Evolutionary conservation across 2,329 filamentous ascomycete species (phyloP).

Genomic region (Pyrenochaeta sp.): DNA sequence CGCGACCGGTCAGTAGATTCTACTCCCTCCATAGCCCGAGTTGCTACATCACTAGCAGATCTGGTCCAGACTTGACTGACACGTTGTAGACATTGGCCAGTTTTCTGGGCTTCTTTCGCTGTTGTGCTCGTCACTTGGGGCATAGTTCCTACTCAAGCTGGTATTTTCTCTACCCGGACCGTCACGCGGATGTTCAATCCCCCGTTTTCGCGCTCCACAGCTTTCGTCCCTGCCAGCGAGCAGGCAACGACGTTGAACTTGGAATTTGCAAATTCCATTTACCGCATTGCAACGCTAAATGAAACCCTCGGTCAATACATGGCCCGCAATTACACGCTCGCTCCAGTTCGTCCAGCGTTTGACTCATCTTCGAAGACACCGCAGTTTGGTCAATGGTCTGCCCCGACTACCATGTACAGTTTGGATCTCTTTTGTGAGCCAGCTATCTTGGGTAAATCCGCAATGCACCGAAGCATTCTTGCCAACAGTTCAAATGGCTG

Average conservation of each 20-base stretch:
- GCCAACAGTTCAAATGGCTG: conserved; percentile 37
- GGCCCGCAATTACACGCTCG: conserved; percentile 50
- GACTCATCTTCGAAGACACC: neutral
- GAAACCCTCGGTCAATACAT: conserved; percentile 57
- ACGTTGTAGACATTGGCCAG: conserved; percentile 62
- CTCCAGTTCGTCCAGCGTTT: conserved; percentile 52
- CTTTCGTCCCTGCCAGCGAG: conserved; percentile 31
- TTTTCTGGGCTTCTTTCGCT: conserved; percentile 57
- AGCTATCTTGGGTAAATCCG: too few species aligned
- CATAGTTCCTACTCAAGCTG: conserved; percentile 63
- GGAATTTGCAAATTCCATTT: conserved; percentile 54
- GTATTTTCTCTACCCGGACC: conserved; percentile 56
- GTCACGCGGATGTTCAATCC: conserved; percentile 27
- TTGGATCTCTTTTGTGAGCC: conserved; percentile 48
- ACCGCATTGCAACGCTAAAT: conserved; percentile 56
- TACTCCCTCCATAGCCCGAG: too few species aligned
- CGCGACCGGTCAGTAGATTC: conserved; percentile 38
- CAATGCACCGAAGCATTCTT: too few species aligned
- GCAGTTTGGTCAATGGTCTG: conserved; percentile 29
- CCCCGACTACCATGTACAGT: conserved; percentile 39
- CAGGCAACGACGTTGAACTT: conserved; percentile 45
- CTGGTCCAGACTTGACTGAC: conserved; percentile 10
- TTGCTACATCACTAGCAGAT: too few species aligned
- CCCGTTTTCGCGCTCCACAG: conserved; percentile 26
- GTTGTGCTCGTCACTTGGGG: conserved; percentile 64